A percentile compares a stretch with the other conserved stretches of the same genome.
Conservation (phyloP, 164 flowering plant genomes). For the Dillenia suffruticosa region DNA sequence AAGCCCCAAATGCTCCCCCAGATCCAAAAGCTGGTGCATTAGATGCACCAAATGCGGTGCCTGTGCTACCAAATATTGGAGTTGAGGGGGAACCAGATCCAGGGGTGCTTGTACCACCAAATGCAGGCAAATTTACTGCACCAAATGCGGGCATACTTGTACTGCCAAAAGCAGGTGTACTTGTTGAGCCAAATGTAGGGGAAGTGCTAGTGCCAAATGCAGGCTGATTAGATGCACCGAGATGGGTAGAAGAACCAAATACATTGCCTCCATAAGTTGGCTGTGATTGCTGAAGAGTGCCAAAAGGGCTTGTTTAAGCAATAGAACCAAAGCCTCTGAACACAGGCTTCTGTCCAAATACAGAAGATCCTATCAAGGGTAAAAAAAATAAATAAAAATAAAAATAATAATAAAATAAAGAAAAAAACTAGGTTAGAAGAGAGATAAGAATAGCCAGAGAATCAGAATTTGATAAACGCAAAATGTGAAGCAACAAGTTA, state of each 20-base stretch:
- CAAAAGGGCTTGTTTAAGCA: constrained; percentile 82
- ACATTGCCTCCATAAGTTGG: constrained; percentile 54
- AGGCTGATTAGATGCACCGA: constrained; percentile 7
- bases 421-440: not conserved
- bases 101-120: no score
- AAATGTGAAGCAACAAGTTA: no score
- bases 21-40: constrained; percentile 59
- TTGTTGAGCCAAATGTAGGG: no score
- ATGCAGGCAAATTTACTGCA: no score
- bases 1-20: constrained; percentile 46
- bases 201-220: not conserved
- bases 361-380: constrained; percentile 52
- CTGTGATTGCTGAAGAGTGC: constrained; percentile 77
- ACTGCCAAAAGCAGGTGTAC: no score
- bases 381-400: no score
- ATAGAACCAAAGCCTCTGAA: constrained; percentile 87
- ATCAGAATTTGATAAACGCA: no score
- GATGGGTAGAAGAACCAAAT: no score
- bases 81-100: constrained; percentile 74
- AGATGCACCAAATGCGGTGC: constrained; percentile 60
- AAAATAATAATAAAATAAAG: no score
- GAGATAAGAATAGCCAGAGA: no score
- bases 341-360: constrained; percentile 78
- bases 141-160: no score
- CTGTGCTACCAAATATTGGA: constrained; percentile 60